Evolutionary conservation across 2,329 filamentous ascomycete genomes (phyloP), one percentile per base, ranked within the genome.

Genomic region (Penicillium sp.): DNA sequence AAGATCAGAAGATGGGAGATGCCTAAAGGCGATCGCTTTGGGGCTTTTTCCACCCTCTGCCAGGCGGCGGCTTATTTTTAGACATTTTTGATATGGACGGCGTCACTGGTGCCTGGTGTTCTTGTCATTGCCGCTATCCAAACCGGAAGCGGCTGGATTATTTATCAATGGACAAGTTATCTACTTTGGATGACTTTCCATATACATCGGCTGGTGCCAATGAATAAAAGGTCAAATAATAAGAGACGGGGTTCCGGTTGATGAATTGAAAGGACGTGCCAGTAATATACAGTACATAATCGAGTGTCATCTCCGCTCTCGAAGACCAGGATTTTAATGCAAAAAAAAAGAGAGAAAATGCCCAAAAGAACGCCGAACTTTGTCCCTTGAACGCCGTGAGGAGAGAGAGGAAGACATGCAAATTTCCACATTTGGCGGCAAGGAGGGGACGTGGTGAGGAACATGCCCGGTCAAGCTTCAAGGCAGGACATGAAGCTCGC

Each of bases 1-100:
- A 69, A 57, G 78, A 80, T 60, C 76, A 76, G 58, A 73, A 74
- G 13, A 81, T 80, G 78, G 76, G 73, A 48, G 79, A 79, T 71
- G 76, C 72, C 62, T 79, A 68, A 69, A 58, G 14, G 14, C 52
- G 42, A 22, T 51, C 35, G 10, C 19, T 30, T 30, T 54, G 11
- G 48, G 52, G 37, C 60, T 52, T 57, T 25, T 37, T 55, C 40
- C 13, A 49, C 11, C 35, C 55, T 26, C 6, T 26, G 33, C 19
- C 35, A 52, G 33, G 33, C 11, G 6, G 51, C 22, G n/a, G 22
- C 35, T 26, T 45, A 14, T 49, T 63, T 52, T 56, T 57, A 35
- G 43, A 53, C 51, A 30, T 14, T 38, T 48, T 40, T 35, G 26
- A 54, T 37, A 43, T 62, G 49, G 53, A 46, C 52, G 65, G 66